These are phyloP conservation scores for Crotalaria pallida DNA, from an alignment of 306 rosid genomes.

Conservation along the genomic window DNA sequence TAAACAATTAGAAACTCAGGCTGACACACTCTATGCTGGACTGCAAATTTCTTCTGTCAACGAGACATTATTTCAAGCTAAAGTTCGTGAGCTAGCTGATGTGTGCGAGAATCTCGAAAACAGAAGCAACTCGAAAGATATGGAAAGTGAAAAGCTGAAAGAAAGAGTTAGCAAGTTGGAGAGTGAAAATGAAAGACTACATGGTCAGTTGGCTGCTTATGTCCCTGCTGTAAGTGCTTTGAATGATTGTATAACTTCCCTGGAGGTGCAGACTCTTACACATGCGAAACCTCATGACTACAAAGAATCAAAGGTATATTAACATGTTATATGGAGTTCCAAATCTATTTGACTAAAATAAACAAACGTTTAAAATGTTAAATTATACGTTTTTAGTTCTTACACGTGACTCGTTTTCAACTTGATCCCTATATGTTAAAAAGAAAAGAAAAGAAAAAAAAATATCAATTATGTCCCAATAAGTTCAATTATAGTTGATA, in stretches of 20 bases:
- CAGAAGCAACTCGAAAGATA: slow-evolving; percentile 38
- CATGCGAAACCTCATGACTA: slow-evolving; percentile 14
- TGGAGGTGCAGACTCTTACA: slow-evolving; percentile 58
- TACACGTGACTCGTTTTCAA: too few relatives aligned
- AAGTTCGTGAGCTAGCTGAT: slow-evolving; percentile 55
- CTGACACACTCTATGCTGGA: slow-evolving; percentile 42
- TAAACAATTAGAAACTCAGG: slow-evolving; percentile 55
- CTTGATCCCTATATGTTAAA: too few relatives aligned
- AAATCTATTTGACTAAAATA: background rate
- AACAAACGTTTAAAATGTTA: background rate
- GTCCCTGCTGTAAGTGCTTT: slow-evolving; percentile 57
- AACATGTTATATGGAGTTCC: background rate
- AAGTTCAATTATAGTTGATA: too few relatives aligned
- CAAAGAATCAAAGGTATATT: slow-evolving; percentile 51
- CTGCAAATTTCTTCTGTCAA: slow-evolving; percentile 51
- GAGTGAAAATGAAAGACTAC: slow-evolving; percentile 47
- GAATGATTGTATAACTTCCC: slow-evolving; percentile 53
- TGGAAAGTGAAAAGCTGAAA: slow-evolving; percentile 50
- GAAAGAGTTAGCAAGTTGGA: slow-evolving; percentile 54
- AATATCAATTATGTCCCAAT: too few relatives aligned
- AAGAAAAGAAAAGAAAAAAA: too few relatives aligned
- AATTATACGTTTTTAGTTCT: too few relatives aligned
- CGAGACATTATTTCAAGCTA: slow-evolving; percentile 68
- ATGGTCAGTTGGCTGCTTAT: slow-evolving; percentile 58
- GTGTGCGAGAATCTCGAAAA: slow-evolving; percentile 47